Conservation (phyloP, 1,284 basidiomycete species). For the Pyrrhoderma lamaoense region DNA sequence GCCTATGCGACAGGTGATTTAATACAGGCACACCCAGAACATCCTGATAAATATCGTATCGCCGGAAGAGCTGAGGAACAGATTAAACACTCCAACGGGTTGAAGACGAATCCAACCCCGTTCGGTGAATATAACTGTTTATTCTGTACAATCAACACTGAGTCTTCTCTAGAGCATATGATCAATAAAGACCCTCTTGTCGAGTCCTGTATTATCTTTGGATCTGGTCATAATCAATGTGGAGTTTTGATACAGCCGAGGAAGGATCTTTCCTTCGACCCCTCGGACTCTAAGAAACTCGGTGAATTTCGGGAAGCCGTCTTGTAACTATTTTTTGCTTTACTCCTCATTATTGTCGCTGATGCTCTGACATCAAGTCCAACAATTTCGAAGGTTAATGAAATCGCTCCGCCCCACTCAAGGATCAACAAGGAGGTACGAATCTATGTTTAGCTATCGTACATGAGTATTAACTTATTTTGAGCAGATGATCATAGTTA, state of each 20-base stretch:
- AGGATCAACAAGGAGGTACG: conserved; percentile 12
- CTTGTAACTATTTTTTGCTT: conserved; percentile 22
- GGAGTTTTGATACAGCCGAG: conserved; percentile 37
- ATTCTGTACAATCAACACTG: not conserved
- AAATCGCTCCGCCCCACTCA: conserved; percentile 4
- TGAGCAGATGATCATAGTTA: conserved; percentile 14
- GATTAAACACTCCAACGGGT: conserved; percentile 43
- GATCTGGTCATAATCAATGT: conserved; percentile 35
- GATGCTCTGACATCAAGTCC: conserved; percentile 15
- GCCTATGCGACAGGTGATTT: conserved; percentile 38
- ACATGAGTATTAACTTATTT: not conserved
- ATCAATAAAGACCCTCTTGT: conserved; percentile 31
- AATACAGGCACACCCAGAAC: conserved; percentile 37
- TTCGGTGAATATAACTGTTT: conserved; percentile 27
- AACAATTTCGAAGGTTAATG: conserved; percentile 20
- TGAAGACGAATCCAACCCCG: conserved; percentile 42
- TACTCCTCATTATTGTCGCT: not conserved
- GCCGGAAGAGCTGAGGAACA: conserved; percentile 44
- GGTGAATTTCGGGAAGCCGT: conserved; percentile 29
- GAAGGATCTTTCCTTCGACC: conserved; percentile 27
- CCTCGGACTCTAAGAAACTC: conserved; percentile 25
- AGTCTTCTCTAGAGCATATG: conserved; percentile 15
- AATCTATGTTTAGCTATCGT: not conserved
- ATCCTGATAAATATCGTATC: conserved; percentile 36
- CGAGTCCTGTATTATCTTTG: conserved; percentile 31